phyloP scores from a whole-genome alignment of 1,139 yeast genomes.

The Suhomyces anneliseae region DNA sequence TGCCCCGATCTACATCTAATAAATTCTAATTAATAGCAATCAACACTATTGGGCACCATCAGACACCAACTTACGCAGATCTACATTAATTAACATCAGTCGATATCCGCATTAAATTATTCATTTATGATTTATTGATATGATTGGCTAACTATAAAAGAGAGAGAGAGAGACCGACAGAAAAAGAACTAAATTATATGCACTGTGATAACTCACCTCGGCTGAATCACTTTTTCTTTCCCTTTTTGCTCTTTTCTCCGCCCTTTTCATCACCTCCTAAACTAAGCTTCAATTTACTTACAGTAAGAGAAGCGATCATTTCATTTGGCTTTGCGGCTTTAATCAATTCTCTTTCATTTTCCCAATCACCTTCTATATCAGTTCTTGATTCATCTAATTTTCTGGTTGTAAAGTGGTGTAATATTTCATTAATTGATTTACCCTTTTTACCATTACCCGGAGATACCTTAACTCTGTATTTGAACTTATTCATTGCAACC shows the following conservation, averaged over 20 bases:
- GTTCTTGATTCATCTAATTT: slow-evolving; percentile 49
- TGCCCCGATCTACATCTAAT: no score
- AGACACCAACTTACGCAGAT: no score
- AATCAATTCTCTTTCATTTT: slow-evolving; percentile 60
- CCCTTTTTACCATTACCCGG: slow-evolving; percentile 92
- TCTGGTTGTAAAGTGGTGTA: slow-evolving; percentile 58
- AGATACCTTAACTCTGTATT: slow-evolving; percentile 81
- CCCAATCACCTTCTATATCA: slow-evolving; percentile 71
- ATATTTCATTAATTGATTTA: slow-evolving; percentile 70
- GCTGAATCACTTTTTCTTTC: background rate
- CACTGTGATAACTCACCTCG: background rate
- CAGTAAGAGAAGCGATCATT: slow-evolving; percentile 39
- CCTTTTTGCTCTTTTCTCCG: slow-evolving; percentile 2
- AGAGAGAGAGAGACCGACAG: no score
- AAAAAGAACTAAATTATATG: no score
- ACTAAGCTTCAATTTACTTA: slow-evolving; percentile 39
- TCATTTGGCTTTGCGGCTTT: slow-evolving; percentile 57
- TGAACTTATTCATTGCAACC: slow-evolving; percentile 70
- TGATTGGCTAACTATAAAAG: no score
- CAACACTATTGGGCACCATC: no score
- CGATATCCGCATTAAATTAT: no score
- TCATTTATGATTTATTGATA: no score
- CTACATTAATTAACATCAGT: no score
- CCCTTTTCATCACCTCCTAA: slow-evolving; percentile 14
- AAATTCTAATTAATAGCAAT: no score